Evolutionary conservation across 768 basidiomycete species (phyloP), one percentile per base, ranked within the genome.

Genomic region (Termitomyces heimii): DNA sequence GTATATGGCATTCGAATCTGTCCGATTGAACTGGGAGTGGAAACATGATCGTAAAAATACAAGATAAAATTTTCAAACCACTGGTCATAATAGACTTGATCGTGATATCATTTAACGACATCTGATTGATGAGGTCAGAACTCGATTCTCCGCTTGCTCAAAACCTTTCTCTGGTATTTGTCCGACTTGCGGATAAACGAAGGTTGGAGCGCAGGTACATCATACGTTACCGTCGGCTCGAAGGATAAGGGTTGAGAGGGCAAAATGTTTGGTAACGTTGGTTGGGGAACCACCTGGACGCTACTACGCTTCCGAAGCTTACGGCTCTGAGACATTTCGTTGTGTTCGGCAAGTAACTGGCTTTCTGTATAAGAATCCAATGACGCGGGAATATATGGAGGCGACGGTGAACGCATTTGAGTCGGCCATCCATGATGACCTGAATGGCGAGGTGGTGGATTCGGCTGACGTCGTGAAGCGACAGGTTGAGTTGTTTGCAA

Each of bases 91-190:
- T 12, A 37, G 39, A 47, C 45, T 43, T 22, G 46, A 29, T 52
- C 45, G 42, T 54, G 18, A 55, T 29, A 28, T 12, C 16, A 45
- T 58, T 53, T 40, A 13, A 26, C 24, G 51, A 40, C 51, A 29
- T 39, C 37, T 49, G 42, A 58, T 29, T 28, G 42, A 56, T 61
- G 60, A 74, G 18, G 59, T 65, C 63, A 75, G 28, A 69, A 64
- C 57, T 76, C 72, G 7, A 68, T 67, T 59, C 73, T 70, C 54
- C 74, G 71, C 64, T 80, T 81, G 66, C 75, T 81, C 58, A 79
- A 66, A 8, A 78, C 65, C 56, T 70, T 72, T 62, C 73, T 75
- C 18, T 68, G 63, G 26, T 57, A 60, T 61, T 69, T 74, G 37
- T 74, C 57, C 55, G 65, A 56, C 34, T 68, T 64, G 56, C 63